Evolutionary conservation across 1,284 basidiomycete genomes (phyloP).

Genomic region (Pseudozyma hubeiensis): DNA sequence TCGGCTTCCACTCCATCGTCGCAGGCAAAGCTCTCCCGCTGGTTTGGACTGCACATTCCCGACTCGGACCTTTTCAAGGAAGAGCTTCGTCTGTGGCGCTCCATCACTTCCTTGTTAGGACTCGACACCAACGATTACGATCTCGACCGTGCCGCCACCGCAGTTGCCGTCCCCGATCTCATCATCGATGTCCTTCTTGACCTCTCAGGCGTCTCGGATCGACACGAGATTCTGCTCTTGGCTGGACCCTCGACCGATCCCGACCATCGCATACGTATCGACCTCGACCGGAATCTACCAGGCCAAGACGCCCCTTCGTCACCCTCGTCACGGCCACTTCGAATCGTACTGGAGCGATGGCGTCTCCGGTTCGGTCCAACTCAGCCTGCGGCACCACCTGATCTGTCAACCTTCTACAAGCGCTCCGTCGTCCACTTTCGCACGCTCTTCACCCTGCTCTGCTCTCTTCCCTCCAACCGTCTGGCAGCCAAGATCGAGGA

Average conservation of each 20-base stretch:
- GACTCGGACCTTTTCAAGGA: slow-evolving; percentile 66
- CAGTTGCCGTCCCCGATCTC: slow-evolving; percentile 58
- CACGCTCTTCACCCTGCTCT: slow-evolving; percentile 60
- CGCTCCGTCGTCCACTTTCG: slow-evolving; percentile 67
- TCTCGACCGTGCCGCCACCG: background rate
- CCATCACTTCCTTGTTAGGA: slow-evolving; percentile 34
- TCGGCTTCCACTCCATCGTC: slow-evolving; percentile 10
- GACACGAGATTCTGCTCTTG: slow-evolving; percentile 21
- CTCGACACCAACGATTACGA: slow-evolving; percentile 9
- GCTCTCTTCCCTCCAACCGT: slow-evolving; percentile 56
- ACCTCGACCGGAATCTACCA: slow-evolving; percentile 26
- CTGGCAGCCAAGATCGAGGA: slow-evolving; percentile 51
- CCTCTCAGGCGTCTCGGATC: slow-evolving; percentile 34
- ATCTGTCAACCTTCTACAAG: slow-evolving; percentile 68
- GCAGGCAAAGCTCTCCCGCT: slow-evolving; percentile 36
- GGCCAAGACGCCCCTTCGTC: slow-evolving; percentile 1
- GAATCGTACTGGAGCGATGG: slow-evolving; percentile 56
- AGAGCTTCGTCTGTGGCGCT: slow-evolving; percentile 67
- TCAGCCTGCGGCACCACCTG: slow-evolving; percentile 29
- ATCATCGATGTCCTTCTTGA: slow-evolving; percentile 68
- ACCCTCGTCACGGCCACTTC: background rate
- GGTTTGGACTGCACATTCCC: slow-evolving; percentile 69
- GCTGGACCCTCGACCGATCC: background rate
- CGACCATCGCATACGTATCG: slow-evolving; percentile 18
- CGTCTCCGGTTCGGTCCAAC: slow-evolving; percentile 34